Evolutionary conservation across 1,139 yeast species (phyloP).

Genomic region (Nakaseomyces sp.): DNA sequence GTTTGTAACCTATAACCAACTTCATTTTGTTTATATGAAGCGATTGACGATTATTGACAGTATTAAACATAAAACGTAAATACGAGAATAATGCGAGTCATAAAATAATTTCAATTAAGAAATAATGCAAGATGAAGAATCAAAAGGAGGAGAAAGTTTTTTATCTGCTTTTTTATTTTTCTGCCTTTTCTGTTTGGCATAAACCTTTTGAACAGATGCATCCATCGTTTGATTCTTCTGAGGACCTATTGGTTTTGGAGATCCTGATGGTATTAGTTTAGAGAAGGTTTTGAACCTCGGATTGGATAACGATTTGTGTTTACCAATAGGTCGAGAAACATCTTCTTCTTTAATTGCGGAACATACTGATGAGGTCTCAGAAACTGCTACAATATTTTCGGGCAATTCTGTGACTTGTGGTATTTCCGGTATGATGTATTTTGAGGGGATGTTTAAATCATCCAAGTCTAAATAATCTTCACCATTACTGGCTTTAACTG

Average conservation of each 20-base stretch:
- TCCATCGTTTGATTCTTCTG: not conserved
- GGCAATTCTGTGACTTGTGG: not conserved
- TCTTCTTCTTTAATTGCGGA: not conserved
- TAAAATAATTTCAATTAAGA: not conserved
- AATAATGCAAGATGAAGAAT: slow-evolving; percentile 2
- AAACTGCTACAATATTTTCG: too few relatives aligned
- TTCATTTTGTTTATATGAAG: too few relatives aligned
- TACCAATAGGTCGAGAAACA: not conserved
- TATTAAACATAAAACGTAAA: not conserved
- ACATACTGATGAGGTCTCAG: not conserved
- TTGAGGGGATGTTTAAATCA: slow-evolving; percentile 1
- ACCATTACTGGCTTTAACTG: not conserved
- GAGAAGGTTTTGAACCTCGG: slow-evolving; percentile 1
- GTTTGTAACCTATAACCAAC: not conserved
- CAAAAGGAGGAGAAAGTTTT: slow-evolving; percentile 1
- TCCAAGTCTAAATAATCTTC: not conserved
- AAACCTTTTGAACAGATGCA: not conserved
- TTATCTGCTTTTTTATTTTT: not conserved
- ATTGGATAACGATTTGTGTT: not conserved
- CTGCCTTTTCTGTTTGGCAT: not conserved
- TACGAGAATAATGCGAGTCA: not conserved
- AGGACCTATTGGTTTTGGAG: not conserved
- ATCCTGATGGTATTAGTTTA: not conserved
- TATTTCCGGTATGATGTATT: not conserved
- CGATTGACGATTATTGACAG: not conserved